Evolutionary conservation across 345 rosid genomes (phyloP).

Genomic region (Populus alba): DNA sequence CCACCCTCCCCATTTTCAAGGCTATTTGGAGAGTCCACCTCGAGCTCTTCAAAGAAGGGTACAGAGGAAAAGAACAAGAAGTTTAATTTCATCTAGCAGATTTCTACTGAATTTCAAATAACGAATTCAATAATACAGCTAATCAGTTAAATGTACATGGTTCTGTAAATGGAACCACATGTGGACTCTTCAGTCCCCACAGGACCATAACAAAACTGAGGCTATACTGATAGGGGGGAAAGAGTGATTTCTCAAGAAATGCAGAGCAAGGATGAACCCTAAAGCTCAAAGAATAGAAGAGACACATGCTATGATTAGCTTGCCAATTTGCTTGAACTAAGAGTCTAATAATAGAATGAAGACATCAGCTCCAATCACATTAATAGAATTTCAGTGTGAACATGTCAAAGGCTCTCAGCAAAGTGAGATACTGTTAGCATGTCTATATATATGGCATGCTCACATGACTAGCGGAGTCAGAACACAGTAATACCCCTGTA

Average conservation of each 20-base stretch:
- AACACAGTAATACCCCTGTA: neutral
- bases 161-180: neutral
- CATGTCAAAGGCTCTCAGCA: neutral
- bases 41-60: constrained; percentile 53
- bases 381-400: neutral
- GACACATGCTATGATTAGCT: neutral
- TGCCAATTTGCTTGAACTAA: neutral
- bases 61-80: constrained; percentile 2
- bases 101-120: neutral
- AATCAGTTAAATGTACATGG: neutral
- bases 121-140: neutral
- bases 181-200: neutral
- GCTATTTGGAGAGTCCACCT: constrained; percentile 78
- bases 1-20: constrained; percentile 79
- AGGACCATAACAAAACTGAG: neutral
- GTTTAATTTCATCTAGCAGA: neutral
- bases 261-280: neutral
- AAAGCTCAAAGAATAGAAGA: neutral
- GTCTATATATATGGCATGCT: neutral
- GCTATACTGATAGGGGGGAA: neutral
- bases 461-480: neutral
- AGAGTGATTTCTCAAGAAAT: neutral
- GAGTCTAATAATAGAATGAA: neutral
- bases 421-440: neutral
- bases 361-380: neutral